These are phyloP conservation scores for Trichoderma sp. DNA, from an alignment of 2,329 filamentous ascomycete genomes.

Conservation along the genomic window DNA sequence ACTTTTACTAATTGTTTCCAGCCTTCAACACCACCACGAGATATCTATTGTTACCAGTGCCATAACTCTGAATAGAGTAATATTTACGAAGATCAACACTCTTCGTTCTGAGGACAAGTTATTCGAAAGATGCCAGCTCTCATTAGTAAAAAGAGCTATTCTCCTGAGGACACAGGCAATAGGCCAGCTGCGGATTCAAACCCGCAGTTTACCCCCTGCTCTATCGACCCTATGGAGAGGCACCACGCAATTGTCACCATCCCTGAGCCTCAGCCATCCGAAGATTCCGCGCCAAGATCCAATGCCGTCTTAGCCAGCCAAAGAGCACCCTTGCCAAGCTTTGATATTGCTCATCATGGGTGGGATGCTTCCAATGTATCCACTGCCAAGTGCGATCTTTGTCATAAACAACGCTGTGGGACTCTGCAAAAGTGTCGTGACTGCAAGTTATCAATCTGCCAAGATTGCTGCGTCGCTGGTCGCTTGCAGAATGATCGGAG, in stretches of 20 bases:
- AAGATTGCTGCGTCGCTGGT: conserved; percentile 30
- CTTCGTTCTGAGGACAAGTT: not conserved
- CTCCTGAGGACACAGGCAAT: not conserved
- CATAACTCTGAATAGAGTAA: not conserved
- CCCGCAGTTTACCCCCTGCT: not conserved
- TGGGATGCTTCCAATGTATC: conserved; percentile 33
- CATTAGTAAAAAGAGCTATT: not conserved
- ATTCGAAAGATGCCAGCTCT: not conserved
- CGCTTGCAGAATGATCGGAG: conserved; percentile 30
- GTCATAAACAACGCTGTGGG: conserved; percentile 33
- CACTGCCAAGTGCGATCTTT: conserved; percentile 38
- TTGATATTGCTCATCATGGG: conserved; percentile 29
- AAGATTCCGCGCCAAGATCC: not conserved
- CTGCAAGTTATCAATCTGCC: conserved; percentile 36
- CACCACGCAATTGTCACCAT: not conserved
- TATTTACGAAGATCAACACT: not conserved
- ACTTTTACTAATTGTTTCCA: not conserved
- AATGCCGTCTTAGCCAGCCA: not conserved
- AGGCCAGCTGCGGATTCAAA: not conserved
- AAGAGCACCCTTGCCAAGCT: conserved; percentile 9
- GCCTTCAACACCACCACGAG: not conserved
- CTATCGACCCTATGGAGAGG: not conserved
- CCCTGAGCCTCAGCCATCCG: not conserved
- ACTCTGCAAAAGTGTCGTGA: conserved; percentile 35
- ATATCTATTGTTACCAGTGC: not conserved